Evolutionary conservation across 78 protist genomes (phyloP).

Genomic region (Andalucia godoyi): DNA sequence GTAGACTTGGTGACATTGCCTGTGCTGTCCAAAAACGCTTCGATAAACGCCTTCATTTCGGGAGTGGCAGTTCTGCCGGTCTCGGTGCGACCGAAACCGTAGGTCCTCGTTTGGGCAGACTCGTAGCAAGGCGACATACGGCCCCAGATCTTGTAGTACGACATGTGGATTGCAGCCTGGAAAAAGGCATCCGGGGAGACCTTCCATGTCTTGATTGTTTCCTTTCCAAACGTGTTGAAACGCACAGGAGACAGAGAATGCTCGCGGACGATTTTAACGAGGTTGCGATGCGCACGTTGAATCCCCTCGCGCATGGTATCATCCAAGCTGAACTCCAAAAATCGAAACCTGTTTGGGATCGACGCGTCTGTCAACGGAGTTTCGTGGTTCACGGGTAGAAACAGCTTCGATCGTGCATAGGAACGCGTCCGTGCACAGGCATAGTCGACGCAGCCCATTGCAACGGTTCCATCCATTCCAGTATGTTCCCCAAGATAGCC

Average conservation of each 20-base stretch:
- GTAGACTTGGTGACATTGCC: neutral
- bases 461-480: no score
- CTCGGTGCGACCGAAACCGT: conserved; percentile 55
- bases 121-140: conserved; percentile 32
- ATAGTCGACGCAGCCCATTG: no score
- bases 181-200: conserved; percentile 31
- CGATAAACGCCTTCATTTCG: neutral
- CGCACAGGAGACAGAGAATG: neutral
- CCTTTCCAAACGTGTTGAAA: conserved; percentile 1
- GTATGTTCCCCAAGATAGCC: conserved; percentile 40
- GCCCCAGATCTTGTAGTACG: conserved; percentile 19
- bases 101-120: conserved; percentile 31
- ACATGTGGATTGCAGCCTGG: conserved; percentile 42
- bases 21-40: no score
- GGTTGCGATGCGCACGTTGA: neutral
- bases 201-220: neutral
- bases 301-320: no score
- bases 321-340: no score
- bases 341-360: no score
- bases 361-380: no score
- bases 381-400: no score
- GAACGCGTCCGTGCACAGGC: no score
- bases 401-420: no score
- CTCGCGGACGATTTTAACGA: neutral
- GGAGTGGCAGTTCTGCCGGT: conserved; percentile 28